phyloP scores from a whole-genome alignment of 202 grass and related monocot species.

The Musa balbisiana region DNA sequence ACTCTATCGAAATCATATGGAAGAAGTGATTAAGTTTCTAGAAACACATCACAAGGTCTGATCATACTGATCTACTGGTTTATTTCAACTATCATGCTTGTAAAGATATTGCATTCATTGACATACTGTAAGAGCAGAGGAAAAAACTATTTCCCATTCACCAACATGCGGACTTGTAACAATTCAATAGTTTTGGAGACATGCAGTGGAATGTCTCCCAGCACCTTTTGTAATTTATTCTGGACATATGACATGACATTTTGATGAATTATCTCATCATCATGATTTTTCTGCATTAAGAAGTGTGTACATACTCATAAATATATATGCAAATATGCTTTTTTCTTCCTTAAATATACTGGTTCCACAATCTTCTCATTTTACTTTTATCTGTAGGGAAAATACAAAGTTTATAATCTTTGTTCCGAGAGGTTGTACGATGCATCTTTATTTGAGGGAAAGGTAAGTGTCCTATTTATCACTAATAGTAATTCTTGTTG shows the following conservation, averaged over 20 bases:
- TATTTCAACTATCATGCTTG: background rate
- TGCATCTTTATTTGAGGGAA: constrained; percentile 23
- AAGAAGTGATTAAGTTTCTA: constrained; percentile 24
- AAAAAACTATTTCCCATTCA: background rate
- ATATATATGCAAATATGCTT: background rate
- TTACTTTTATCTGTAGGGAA: constrained; percentile 1
- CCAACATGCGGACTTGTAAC: background rate
- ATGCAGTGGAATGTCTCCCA: background rate
- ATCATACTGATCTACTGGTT: background rate
- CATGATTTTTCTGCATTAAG: too few relatives aligned
- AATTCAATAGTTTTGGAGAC: background rate
- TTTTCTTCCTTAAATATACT: background rate
- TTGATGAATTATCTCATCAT: too few relatives aligned
- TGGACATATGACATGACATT: background rate
- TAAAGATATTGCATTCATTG: too few relatives aligned
- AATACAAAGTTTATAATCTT: constrained; percentile 23
- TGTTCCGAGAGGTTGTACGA: constrained; percentile 23
- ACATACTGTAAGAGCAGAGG: background rate
- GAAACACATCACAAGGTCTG: constrained; percentile 18
- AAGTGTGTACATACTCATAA: background rate
- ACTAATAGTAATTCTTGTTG: background rate
- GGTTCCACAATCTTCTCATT: background rate
- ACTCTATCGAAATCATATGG: constrained; percentile 19
- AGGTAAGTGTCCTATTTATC: background rate
- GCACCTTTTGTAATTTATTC: background rate